phyloP scores from a whole-genome alignment of 2,329 filamentous ascomycete genomes.

The Elsinoe ampelina region DNA sequence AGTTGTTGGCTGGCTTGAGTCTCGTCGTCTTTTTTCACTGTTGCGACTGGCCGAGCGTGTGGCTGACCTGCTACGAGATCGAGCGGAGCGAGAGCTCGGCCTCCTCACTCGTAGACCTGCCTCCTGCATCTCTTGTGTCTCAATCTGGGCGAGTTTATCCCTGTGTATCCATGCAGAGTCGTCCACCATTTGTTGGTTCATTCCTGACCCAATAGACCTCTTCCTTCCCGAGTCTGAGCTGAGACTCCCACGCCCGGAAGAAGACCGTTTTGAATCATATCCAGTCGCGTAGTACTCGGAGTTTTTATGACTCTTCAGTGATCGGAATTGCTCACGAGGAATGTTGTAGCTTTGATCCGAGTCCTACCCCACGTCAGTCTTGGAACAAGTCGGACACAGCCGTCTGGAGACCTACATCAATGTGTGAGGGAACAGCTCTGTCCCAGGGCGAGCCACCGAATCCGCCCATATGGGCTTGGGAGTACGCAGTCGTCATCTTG shows the following conservation, averaged over 20 bases:
- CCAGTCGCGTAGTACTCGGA: slow-evolving; percentile 6
- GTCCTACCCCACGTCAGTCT: neutral
- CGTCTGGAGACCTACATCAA: neutral
- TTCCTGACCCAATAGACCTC: slow-evolving; percentile 2
- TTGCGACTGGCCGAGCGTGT: slow-evolving; percentile 22
- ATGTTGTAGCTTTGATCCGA: neutral
- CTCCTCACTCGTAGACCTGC: slow-evolving; percentile 56
- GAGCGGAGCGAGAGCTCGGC: slow-evolving; percentile 41
- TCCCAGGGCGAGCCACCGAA: neutral
- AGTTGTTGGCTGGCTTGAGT: slow-evolving; percentile 19
- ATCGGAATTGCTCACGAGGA: neutral
- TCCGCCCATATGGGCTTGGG: neutral
- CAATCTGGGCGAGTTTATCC: slow-evolving; percentile 73
- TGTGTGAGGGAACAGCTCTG: neutral
- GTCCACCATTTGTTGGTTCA: slow-evolving; percentile 30
- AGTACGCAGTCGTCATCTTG: slow-evolving; percentile 6
- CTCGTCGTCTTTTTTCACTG: slow-evolving; percentile 20
- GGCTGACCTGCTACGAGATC: slow-evolving; percentile 23
- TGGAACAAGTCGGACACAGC: neutral
- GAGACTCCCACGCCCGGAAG: slow-evolving; percentile 3
- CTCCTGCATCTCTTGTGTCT: slow-evolving; percentile 70
- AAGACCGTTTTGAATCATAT: slow-evolving; percentile 11
- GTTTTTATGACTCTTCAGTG: neutral
- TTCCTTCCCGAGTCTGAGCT: slow-evolving; percentile 5
- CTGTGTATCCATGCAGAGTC: slow-evolving; percentile 76